Base-by-base conservation (phyloP, 2,329 filamentous ascomycete genomes). In the Lomentospora prolificans region DNA sequence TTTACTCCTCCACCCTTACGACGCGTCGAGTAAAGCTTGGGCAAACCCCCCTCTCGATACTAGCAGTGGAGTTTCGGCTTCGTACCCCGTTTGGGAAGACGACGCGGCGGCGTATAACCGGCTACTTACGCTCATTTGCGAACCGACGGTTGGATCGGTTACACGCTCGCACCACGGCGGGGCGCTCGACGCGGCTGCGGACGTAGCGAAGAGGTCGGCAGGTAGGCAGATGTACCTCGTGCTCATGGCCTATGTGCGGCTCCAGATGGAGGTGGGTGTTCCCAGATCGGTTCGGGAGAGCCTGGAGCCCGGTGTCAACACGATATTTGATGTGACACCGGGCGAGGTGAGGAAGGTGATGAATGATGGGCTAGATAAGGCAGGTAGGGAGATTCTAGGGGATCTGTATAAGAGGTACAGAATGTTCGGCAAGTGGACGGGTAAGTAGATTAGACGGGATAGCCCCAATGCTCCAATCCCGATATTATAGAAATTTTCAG, bases 351-450 rank as follows among this genome's bases (percentile, higher is more conserved):
- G 79, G 62, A 77, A 76, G 65, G 74, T 82, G 25, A 66, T 85
- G 57, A 82, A 79, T 61, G 82, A 85, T 60, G 74, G 73, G 27
- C 73, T 85, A 68, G 82, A 85, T 63, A 72, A 69, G 3, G 79
- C 76, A 60, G 82, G 81, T 5, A 70, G 82, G 58, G 81, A 78
- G 1, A 75, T 86, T 27, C 74, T 84, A 65, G 73, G 73, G 60
- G 76, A 78, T 58, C 70, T 85, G 72, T 84, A 77, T 59, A 79
- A 75, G 63, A 72, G 77, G 65, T 86, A 82, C 64, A 73, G 73
- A 64, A 80, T 75, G 67, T 84, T 84, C 70, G 81, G 81, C 44
- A 84, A 82, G 71, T 85, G 82, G 81, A 81, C 69, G 53, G 80
- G 80, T 31, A 74, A 82, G 24, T 82, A 72, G 41, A 17, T 17